Evolutionary conservation across 2,329 filamentous ascomycete genomes (phyloP).

Genomic region (Paraphaeosphaeria minitans): DNA sequence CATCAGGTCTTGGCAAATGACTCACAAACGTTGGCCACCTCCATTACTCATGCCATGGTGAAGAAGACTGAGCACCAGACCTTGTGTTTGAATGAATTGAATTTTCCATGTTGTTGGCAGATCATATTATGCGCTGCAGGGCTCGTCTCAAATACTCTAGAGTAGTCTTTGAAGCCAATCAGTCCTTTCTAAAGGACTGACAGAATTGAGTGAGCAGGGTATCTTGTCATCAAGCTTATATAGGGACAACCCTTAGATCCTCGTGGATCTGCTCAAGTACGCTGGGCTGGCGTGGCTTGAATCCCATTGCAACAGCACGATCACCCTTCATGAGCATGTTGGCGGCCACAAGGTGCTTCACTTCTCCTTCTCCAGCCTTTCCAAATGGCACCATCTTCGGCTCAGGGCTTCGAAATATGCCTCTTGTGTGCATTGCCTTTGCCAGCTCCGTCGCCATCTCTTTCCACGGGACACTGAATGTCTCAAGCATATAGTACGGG

Average conservation of each 20-base stretch:
- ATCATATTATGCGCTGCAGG: too few relatives aligned
- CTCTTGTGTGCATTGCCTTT: not conserved
- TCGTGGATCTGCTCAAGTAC: not conserved
- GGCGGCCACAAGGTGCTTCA: not conserved
- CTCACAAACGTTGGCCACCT: too few relatives aligned
- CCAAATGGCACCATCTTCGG: not conserved
- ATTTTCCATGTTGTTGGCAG: too few relatives aligned
- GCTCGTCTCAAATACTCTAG: too few relatives aligned
- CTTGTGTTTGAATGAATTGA: too few relatives aligned
- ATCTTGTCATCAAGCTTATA: too few relatives aligned
- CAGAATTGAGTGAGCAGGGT: too few relatives aligned
- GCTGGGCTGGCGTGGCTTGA: not conserved
- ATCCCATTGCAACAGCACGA: not conserved
- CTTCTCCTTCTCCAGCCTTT: not conserved
- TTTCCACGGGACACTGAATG: not conserved
- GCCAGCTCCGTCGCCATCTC: not conserved
- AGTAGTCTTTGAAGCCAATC: too few relatives aligned
- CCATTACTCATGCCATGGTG: too few relatives aligned
- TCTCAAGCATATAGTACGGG: not conserved
- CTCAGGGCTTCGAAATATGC: not conserved
- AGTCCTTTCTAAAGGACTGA: too few relatives aligned
- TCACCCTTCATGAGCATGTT: not conserved
- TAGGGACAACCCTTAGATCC: not conserved
- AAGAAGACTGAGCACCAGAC: too few relatives aligned
- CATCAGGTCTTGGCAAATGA: too few relatives aligned